Base-by-base conservation (phyloP, 192 early-diverging fungal species). In the Phycomyces blakesleeanus region DNA sequence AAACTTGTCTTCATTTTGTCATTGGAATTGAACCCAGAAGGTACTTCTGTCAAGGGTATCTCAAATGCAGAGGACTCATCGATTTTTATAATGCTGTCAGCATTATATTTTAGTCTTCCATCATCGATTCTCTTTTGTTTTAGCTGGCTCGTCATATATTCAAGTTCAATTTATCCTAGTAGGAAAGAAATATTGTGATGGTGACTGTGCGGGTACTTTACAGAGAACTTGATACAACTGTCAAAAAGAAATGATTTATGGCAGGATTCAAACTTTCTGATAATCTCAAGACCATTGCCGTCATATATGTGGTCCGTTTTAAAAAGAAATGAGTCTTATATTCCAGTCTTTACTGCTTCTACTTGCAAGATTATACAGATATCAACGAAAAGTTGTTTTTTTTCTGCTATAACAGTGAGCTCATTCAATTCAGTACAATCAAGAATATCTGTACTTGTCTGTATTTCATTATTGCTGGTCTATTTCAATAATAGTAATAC, bases 41-140 rank as follows among this genome's bases (percentile, higher is more conserved):
- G 26, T 14, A 55, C 53, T 55, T 55, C 27, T 25, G 53, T 34
- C 53, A 55, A 16, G 24, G 26, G 25, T 55, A 55, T 55, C 34
- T 55, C 53, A 10, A 27, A 9, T 11, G 15, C 53, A 12, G 21
- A 25, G 26, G n/a, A 55, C 10, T 55, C 53, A 26, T 55, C 15
- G 25, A 16, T 25, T n/a, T 7, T 29, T 12, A 55, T 55, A 10
- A 55, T 25, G 12, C 53, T 26, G 37, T 38, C 27, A 5, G 54
- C 54, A 26, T 55, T 55, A 15, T 37, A 55, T 12, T 55, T 55
- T 11, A 37, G 29, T 55, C 54, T 27, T 18, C 24, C 14, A 26
- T 38, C 54, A 55, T 55, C 37, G n/a, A 55, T n/a, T 18, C 54
- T 26, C n/a, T 56, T 10, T 34, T 56, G 27, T n/a, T 56, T 56